Conservation (phyloP, 2,329 filamentous ascomycete species). For the Cercospora canescens region DNA sequence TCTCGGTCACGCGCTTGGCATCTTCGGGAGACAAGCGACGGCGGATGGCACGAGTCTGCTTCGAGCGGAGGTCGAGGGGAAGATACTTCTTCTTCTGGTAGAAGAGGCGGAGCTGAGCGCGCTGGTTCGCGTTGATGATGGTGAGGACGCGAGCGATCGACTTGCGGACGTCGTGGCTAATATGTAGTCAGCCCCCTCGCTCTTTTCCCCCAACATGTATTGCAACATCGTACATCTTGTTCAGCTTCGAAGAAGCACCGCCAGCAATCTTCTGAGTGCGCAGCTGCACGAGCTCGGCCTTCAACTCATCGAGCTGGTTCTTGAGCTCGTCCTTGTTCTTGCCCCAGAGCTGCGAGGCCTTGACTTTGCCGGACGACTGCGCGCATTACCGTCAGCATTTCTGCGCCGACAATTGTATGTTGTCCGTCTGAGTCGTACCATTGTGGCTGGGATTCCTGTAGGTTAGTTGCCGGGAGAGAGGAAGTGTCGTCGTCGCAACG, state of each 20-base stretch:
- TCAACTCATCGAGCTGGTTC: slow-evolving; percentile 92
- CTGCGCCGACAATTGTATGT: neutral
- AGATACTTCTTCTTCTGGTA: slow-evolving; percentile 99
- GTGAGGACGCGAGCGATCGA: slow-evolving; percentile 98
- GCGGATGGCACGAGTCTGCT: slow-evolving; percentile 97
- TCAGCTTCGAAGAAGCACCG: slow-evolving; percentile 92
- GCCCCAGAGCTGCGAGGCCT: slow-evolving; percentile 94
- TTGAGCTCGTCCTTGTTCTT: slow-evolving; percentile 99
- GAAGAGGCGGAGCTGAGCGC: slow-evolving; percentile 95
- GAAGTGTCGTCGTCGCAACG: slow-evolving; percentile 12
- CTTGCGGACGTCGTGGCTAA: slow-evolving; percentile 97
- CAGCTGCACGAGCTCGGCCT: slow-evolving; percentile 93
- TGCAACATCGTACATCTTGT: slow-evolving; percentile 75
- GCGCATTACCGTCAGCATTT: slow-evolving; percentile 19
- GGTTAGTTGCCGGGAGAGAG: slow-evolving; percentile 24
- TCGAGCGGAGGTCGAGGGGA: slow-evolving; percentile 95
- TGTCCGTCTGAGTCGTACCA: slow-evolving; percentile 28
- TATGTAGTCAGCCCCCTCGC: slow-evolving; percentile 16
- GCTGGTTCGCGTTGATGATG: slow-evolving; percentile 99
- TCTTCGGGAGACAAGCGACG: slow-evolving; percentile 93
- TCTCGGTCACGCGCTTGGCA: slow-evolving; percentile 78
- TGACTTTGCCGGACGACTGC: slow-evolving; percentile 74
- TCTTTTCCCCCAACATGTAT: slow-evolving; percentile 2
- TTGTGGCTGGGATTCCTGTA: slow-evolving; percentile 27
- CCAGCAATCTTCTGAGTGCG: slow-evolving; percentile 97